phyloP scores from a whole-genome alignment of 2,329 filamentous ascomycete species.

The Bipolaris sorokiniana region DNA sequence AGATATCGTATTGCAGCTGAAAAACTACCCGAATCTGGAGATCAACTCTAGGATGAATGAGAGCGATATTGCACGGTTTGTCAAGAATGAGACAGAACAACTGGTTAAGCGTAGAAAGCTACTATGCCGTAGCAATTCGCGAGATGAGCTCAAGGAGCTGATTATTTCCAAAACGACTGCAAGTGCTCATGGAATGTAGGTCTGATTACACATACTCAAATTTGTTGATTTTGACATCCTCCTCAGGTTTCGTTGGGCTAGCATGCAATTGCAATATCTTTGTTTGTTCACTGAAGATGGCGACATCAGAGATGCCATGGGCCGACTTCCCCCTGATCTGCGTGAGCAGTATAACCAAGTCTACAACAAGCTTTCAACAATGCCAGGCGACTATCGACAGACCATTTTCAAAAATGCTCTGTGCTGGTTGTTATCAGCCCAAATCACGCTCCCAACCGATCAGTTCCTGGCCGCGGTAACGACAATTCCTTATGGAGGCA shows the following conservation, averaged over 20 bases:
- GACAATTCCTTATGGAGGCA: not conserved
- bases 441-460: not conserved
- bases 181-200: not conserved
- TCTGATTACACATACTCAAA: not conserved
- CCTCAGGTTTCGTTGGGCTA: constrained; percentile 43
- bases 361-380: not conserved
- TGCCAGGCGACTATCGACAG: not conserved
- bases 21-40: constrained; percentile 30
- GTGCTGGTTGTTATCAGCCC: not conserved
- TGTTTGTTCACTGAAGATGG: constrained; percentile 24
- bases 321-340: not conserved
- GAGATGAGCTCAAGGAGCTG: not conserved
- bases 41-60: not conserved
- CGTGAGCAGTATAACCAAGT: not conserved
- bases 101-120: not conserved
- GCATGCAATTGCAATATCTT: constrained; percentile 38
- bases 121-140: not conserved
- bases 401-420: not conserved
- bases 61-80: not conserved
- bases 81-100: not conserved
- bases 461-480: not conserved
- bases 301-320: constrained; percentile 22
- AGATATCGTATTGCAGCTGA: constrained; percentile 24
- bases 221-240: not conserved
- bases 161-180: not conserved